phyloP scores from a whole-genome alignment of 129 eudicot species.

The Oenanthe sinensis region DNA sequence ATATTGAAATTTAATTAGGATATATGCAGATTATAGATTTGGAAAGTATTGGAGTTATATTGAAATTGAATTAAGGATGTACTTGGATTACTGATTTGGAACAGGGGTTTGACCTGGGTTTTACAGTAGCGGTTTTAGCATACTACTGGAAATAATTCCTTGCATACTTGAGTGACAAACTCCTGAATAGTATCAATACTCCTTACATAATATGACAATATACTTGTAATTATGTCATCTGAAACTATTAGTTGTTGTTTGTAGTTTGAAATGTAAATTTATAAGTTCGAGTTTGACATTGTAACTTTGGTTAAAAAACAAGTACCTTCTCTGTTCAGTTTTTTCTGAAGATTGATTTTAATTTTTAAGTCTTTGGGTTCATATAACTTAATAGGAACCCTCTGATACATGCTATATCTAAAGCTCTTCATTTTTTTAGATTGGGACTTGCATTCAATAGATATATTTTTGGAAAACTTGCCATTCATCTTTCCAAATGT shows the following conservation, averaged over 20 bases:
- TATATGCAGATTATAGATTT: background rate
- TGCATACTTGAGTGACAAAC: background rate
- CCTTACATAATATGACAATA: background rate
- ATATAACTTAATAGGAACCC: background rate
- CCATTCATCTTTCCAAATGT: background rate
- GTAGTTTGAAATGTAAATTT: background rate
- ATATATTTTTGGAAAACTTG: background rate
- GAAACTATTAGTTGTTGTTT: background rate
- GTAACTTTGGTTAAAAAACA: background rate
- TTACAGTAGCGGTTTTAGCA: background rate
- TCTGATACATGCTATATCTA: background rate
- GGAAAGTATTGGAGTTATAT: background rate
- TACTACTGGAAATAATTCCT: background rate
- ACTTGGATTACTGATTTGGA: background rate
- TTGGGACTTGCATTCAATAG: background rate
- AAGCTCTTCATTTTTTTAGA: background rate
- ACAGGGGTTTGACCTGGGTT: background rate
- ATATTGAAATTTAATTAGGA: background rate
- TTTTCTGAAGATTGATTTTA: background rate
- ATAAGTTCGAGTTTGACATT: background rate
- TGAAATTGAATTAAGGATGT: background rate
- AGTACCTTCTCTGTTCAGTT: background rate
- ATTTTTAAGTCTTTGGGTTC: background rate
- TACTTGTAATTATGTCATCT: background rate
- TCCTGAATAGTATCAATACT: background rate